A percentile compares a stretch with the other conserved stretches of the same genome.
Conservation (phyloP, 164 flowering plant species). For the Paratinospora sagittata region DNA sequence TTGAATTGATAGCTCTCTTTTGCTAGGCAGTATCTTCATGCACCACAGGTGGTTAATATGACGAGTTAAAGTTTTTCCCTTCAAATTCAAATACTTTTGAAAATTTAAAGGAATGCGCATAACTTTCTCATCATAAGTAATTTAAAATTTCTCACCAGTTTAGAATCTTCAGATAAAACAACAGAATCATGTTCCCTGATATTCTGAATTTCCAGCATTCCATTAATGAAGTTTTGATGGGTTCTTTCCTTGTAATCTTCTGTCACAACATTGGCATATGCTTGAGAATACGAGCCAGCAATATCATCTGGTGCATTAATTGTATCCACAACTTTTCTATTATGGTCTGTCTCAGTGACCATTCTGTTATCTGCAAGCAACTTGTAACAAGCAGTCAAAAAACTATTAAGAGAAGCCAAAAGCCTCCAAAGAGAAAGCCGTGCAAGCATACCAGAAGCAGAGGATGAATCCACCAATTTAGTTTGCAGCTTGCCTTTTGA, state of each 20-base stretch:
- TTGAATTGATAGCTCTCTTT: not conserved
- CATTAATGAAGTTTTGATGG: constrained; percentile 18
- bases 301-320: constrained; percentile 12
- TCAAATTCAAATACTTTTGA: not conserved
- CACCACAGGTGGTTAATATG: not conserved
- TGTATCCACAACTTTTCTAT: constrained; percentile 9
- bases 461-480: constrained; percentile 27
- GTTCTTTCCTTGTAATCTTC: constrained; percentile 11
- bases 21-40: not conserved
- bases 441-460: constrained; percentile 30
- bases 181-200: constrained; percentile 9
- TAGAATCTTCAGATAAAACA: constrained; percentile 20
- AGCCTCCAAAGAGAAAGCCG: not conserved
- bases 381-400: not conserved
- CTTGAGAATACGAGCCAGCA: constrained; percentile 23
- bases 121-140: no score
- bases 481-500: constrained; percentile 33
- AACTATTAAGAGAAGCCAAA: not conserved
- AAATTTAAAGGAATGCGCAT: not conserved
- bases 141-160: constrained; percentile 28
- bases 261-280: constrained; percentile 14
- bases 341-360: constrained; percentile 9
- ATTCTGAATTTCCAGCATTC: constrained; percentile 7
- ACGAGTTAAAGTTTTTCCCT: not conserved
- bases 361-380: constrained; percentile 23